Evolutionary conservation across 176 grass and related monocot genomes (phyloP).

Genomic region (Panicum miliaceum): DNA sequence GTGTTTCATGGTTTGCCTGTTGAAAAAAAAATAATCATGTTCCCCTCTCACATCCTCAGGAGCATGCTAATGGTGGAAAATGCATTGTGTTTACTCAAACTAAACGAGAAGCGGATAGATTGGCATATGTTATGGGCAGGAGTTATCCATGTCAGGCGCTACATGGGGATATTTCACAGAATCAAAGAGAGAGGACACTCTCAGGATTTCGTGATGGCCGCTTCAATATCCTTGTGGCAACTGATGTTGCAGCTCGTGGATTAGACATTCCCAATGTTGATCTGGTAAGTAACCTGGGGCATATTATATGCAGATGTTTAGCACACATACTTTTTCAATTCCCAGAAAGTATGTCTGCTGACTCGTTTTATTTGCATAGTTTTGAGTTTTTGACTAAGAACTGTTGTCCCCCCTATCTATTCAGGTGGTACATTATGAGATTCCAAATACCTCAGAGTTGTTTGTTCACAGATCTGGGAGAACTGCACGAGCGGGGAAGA

Average conservation of each 20-base stretch:
- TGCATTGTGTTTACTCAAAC: conserved; percentile 98
- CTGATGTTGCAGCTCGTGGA: conserved; percentile 91
- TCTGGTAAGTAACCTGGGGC: conserved; percentile 59
- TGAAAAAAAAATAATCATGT: conserved; percentile 24
- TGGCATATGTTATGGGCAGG: conserved; percentile 85
- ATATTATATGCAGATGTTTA: conserved; percentile 24
- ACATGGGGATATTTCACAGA: conserved; percentile 97
- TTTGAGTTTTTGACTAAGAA: conserved; percentile 2
- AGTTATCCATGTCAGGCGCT: conserved; percentile 79
- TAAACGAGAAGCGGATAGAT: conserved; percentile 85
- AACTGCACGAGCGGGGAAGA: conserved; percentile 93
- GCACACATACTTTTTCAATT: not conserved
- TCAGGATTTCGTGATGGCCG: conserved; percentile 84
- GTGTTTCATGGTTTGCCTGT: conserved; percentile 17
- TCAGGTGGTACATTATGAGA: conserved; percentile 88
- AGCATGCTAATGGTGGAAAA: conserved; percentile 95
- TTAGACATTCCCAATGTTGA: conserved; percentile 99
- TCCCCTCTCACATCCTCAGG: conserved; percentile 46
- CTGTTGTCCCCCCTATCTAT: conserved; percentile 25
- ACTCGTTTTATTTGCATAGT: conserved; percentile 24
- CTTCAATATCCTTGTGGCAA: conserved; percentile 88
- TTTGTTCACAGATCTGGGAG: conserved; percentile 97
- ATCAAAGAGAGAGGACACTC: conserved; percentile 88
- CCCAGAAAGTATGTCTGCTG: not conserved
- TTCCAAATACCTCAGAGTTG: conserved; percentile 87